Base-by-base conservation (phyloP, 2,329 filamentous ascomycete genomes). In the Arthrobotrys musiformis region DNA sequence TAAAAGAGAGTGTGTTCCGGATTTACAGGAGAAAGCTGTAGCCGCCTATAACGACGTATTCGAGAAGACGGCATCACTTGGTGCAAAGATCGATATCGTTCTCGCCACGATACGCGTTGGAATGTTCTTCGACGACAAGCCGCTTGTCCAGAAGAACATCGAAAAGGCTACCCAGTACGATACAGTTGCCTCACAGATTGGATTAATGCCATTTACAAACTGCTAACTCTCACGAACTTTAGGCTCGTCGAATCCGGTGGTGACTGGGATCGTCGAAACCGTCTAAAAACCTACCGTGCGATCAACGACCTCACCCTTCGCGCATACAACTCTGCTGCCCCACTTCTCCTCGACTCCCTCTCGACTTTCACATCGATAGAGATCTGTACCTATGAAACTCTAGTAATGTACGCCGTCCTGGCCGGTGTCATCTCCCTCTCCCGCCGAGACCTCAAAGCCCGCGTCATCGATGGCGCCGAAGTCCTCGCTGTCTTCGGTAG, bases 321-420 rank as follows among this genome's bases (percentile, higher is more conserved):
- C 81, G 94, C 93, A 78, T 93, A 98, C 87, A 92, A 90, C 84
- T 87, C 93, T 74, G 94, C 93, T 44, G 95, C 95, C 1, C 94
- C 95, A 44, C 89, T 97, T 9, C 91, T 99, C 61, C 93, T 99
- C 82, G 95, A 99, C 87, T 97, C 93, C 82, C 88, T 99, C 80
- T 97, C 94, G 28, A 99, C 95, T 22, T 99, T 99, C 84, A 99
- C 95, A 79, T 97, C 93, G 84, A 97, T 97, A 86, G 95, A 99
- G 85, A 90, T 99, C 60, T 99, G 95, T 90, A 94, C 91, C 80
- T 99, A 99, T 86, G 97, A 93, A 74, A 92, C 90, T 78, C 89
- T 99, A 24, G 95, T 99, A 62, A 90, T 97, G 70, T 99, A 98
- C 86, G 93, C 95, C 0, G 94, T 98, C 22, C 90, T 99, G 35